Percentiles rank a stretch among this genome's conserved stretches.
phyloP scores from a whole-genome alignment of 2,329 filamentous ascomycete genomes.

The Bipolaris victoriae region DNA sequence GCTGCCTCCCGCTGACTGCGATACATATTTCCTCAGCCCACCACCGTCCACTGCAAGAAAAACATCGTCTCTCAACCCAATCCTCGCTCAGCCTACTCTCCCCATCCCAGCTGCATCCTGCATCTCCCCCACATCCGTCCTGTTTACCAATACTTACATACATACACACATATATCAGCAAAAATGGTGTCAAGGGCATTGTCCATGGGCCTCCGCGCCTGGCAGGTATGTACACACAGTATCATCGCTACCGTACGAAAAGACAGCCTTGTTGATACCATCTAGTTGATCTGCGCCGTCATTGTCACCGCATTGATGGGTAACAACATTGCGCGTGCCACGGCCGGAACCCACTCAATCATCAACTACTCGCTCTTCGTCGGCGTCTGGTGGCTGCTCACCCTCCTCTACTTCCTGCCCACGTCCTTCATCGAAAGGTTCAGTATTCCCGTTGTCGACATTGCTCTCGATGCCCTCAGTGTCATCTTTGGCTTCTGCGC shows the following conservation, averaged over 20 bases:
- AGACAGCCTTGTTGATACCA: background rate
- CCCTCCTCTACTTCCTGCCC: conserved; percentile 66
- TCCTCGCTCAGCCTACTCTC: conserved; percentile 10
- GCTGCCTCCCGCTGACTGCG: conserved; percentile 29
- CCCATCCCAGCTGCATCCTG: conserved; percentile 1
- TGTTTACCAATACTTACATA: conserved; percentile 9
- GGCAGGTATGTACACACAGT: conserved; percentile 44
- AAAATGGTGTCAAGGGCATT: conserved; percentile 52
- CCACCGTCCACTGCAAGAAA: background rate
- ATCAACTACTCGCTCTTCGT: conserved; percentile 73
- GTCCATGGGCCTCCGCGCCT: conserved; percentile 50
- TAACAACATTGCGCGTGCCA: conserved; percentile 64
- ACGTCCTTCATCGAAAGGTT: conserved; percentile 62
- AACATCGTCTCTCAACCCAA: background rate
- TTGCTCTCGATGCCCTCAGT: conserved; percentile 64
- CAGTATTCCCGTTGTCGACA: conserved; percentile 59
- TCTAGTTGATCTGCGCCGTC: conserved; percentile 64
- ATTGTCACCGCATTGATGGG: conserved; percentile 67
- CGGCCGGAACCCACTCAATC: conserved; percentile 61
- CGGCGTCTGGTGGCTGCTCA: conserved; percentile 68
- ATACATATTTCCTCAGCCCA: conserved; percentile 18
- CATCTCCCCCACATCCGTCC: conserved; percentile 9
- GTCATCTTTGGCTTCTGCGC: conserved; percentile 73
- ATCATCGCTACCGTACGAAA: background rate
- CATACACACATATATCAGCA: conserved; percentile 14